Conservation (phyloP, 768 basidiomycete genomes). For the Tulasnella sp. region DNA sequence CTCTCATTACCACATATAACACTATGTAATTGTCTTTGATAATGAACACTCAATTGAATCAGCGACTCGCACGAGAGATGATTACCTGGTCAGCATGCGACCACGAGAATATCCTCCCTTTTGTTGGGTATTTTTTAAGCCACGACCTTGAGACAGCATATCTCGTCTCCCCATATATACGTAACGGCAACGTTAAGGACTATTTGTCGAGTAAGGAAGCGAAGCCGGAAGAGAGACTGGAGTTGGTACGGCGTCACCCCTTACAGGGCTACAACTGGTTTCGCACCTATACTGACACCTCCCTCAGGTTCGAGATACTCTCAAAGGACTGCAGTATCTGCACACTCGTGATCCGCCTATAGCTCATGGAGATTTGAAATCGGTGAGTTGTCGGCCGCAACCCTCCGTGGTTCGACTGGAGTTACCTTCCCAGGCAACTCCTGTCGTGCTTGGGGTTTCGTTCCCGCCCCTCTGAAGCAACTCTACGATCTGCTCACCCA, state of each 20-base stretch:
- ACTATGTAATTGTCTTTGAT: not conserved
- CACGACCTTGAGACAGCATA: not conserved
- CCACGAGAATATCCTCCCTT: conserved; percentile 12
- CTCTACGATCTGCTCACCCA: not conserved
- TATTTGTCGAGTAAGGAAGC: conserved; percentile 3
- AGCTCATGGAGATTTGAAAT: not conserved
- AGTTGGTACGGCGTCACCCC: not conserved
- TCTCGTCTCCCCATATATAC: conserved; percentile 8
- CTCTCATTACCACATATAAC: no score
- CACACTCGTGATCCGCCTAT: not conserved
- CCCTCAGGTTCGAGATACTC: not conserved
- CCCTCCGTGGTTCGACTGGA: not conserved
- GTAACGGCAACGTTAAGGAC: conserved; percentile 2
- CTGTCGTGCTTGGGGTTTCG: not conserved
- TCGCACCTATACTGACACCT: no score
- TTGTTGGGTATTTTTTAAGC: conserved; percentile 10
- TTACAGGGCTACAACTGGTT: not conserved
- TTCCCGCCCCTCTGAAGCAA: not conserved
- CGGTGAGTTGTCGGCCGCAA: not conserved
- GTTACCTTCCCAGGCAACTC: not conserved
- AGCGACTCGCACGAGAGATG: conserved; percentile 12
- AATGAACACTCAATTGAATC: not conserved
- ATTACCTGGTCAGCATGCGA: conserved; percentile 1
- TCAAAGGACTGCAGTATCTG: not conserved
- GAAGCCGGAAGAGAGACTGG: conserved; percentile 7